phyloP scores from a whole-genome alignment of 768 basidiomycete species.

The Trametes sanguinea region DNA sequence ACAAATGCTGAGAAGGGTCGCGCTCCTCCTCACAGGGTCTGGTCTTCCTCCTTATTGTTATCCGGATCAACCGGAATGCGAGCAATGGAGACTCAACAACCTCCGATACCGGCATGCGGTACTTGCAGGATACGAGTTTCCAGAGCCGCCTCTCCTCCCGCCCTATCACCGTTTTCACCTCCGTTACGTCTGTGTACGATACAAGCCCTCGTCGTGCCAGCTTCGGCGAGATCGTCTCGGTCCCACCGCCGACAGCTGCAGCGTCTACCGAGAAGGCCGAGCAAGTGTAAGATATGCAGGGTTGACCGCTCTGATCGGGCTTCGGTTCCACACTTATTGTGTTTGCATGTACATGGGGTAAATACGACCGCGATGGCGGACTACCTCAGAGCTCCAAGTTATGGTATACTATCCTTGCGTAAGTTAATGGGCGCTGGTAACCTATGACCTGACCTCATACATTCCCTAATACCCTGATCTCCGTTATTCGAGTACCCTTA shows the following conservation, averaged over 20 bases:
- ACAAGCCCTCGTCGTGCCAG: slow-evolving; percentile 4
- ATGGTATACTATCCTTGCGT: no score
- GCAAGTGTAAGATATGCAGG: not conserved
- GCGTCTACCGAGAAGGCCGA: not conserved
- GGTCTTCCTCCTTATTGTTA: slow-evolving; percentile 15
- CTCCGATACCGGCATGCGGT: slow-evolving; percentile 8
- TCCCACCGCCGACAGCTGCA: not conserved
- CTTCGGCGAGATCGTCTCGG: slow-evolving; percentile 1
- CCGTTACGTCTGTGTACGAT: slow-evolving; percentile 2
- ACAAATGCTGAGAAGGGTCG: not conserved
- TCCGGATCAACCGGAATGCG: slow-evolving; percentile 13
- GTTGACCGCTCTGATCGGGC: no score
- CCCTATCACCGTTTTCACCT: slow-evolving; percentile 1
- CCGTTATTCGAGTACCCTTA: no score
- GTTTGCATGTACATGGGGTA: no score
- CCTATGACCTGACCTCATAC: no score
- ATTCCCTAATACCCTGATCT: no score
- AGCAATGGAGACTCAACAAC: not conserved
- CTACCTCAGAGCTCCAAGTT: no score
- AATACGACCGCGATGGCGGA: no score
- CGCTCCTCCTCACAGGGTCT: slow-evolving; percentile 1
- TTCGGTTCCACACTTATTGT: no score
- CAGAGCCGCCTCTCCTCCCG: slow-evolving; percentile 6
- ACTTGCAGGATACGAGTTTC: slow-evolving; percentile 5
- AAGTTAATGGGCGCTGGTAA: no score